Conservation (phyloP, 1,284 basidiomycete species). For the Malassezia obtusa region DNA sequence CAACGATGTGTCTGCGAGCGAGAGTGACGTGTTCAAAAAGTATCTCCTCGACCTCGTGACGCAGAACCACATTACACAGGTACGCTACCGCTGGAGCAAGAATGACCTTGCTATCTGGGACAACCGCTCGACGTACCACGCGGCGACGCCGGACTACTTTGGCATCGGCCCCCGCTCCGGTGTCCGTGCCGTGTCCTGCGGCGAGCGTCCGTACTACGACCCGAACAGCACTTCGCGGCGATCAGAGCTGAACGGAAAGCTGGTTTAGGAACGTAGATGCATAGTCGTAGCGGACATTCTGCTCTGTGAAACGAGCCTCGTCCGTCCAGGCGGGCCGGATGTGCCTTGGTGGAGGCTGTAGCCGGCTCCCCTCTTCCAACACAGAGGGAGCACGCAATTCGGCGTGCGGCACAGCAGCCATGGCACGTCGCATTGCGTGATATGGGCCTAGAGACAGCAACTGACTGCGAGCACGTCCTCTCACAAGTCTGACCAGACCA, state of each 20-base stretch:
- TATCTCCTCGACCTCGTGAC: conserved; percentile 50
- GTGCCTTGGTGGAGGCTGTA: too few relatives aligned
- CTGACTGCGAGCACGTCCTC: too few relatives aligned
- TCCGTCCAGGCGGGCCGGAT: too few relatives aligned
- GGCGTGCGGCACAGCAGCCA: too few relatives aligned
- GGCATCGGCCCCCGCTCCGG: conserved; percentile 19
- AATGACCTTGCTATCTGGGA: conserved; percentile 35
- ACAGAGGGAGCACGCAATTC: too few relatives aligned
- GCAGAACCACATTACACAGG: conserved; percentile 59
- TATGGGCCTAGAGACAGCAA: too few relatives aligned
- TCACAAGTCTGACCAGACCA: too few relatives aligned
- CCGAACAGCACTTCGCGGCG: conserved; percentile 16
- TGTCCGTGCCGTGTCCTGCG: conserved; percentile 21
- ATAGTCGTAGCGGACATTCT: neutral
- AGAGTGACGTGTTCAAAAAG: conserved; percentile 55
- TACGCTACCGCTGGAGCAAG: conserved; percentile 52
- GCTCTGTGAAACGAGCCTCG: neutral
- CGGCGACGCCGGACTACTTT: conserved; percentile 23
- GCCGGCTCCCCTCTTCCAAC: too few relatives aligned
- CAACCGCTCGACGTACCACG: conserved; percentile 20
- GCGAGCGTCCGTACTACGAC: conserved; percentile 25
- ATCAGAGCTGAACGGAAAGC: conserved; percentile 14
- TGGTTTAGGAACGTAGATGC: conserved; percentile 12
- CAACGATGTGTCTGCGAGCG: conserved; percentile 56
- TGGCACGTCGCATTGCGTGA: too few relatives aligned